Evolutionary conservation across 73 alveolate species (phyloP).

Genomic region (Uronychia setigera): DNA sequence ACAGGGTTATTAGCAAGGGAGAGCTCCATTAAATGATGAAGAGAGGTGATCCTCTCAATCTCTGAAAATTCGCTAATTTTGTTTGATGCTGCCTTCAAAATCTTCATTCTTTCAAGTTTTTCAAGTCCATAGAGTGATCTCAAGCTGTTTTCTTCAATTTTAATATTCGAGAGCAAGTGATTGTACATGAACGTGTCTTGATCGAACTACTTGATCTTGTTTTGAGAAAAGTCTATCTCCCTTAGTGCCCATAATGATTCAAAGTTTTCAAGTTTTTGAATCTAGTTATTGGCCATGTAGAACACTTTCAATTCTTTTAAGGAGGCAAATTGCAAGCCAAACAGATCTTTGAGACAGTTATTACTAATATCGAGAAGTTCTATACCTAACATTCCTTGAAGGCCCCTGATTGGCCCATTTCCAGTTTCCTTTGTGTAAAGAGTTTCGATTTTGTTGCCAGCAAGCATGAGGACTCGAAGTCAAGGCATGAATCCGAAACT

Average conservation of each 20-base stretch:
- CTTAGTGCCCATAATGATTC: slow-evolving; percentile 45
- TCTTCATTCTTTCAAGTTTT: slow-evolving; percentile 33
- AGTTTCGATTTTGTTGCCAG: slow-evolving; percentile 63
- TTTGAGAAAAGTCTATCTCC: slow-evolving; percentile 62
- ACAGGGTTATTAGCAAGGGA: slow-evolving; percentile 20
- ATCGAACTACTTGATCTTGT: slow-evolving; percentile 58
- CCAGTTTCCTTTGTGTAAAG: slow-evolving; percentile 2
- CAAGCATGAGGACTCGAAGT: slow-evolving; percentile 46
- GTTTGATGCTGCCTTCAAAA: slow-evolving; percentile 45
- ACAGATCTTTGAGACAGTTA: slow-evolving; percentile 45
- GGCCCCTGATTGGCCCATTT: neutral
- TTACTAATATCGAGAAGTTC: slow-evolving; percentile 57
- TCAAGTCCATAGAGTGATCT: neutral
- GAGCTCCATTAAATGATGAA: slow-evolving; percentile 41
- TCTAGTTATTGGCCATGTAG: slow-evolving; percentile 56
- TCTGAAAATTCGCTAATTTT: slow-evolving; percentile 63
- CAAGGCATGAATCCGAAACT: slow-evolving; percentile 72
- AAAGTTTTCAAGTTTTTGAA: slow-evolving; percentile 50
- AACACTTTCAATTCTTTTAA: slow-evolving; percentile 58
- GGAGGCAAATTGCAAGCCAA: slow-evolving; percentile 49
- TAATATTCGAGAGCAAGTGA: slow-evolving; percentile 31
- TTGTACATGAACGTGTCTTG: slow-evolving; percentile 10
- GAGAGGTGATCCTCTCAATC: slow-evolving; percentile 42
- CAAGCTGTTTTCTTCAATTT: slow-evolving; percentile 59
- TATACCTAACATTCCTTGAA: neutral